These are phyloP conservation scores for Umbelopsis sp. DNA, from an alignment of 192 early-diverging fungal genomes.

Conservation along the genomic window DNA sequence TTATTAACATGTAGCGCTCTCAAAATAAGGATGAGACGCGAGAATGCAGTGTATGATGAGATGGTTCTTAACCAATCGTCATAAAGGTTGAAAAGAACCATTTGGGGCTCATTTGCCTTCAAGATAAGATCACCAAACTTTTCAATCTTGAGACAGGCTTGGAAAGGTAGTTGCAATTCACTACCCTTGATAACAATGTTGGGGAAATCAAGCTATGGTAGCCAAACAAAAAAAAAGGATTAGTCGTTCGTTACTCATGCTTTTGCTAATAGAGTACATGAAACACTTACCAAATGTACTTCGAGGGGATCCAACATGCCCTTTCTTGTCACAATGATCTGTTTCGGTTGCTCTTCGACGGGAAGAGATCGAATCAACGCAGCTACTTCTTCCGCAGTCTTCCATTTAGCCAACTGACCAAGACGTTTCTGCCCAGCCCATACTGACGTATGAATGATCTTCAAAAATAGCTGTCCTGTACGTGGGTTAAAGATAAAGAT, in stretches of 20 bases:
- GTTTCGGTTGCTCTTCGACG: slow-evolving; percentile 99
- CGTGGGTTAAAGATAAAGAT: slow-evolving; percentile 99
- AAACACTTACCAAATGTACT: slow-evolving; percentile 68
- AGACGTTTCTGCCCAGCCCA: slow-evolving; percentile 99
- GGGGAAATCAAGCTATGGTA: slow-evolving; percentile 84
- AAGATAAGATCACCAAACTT: slow-evolving; percentile 99
- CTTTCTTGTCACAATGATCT: slow-evolving; percentile 98
- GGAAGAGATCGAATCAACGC: slow-evolving; percentile 98
- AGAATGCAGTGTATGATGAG: slow-evolving; percentile 97
- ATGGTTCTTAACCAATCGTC: slow-evolving; percentile 98
- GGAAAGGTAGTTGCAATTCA: slow-evolving; percentile 97
- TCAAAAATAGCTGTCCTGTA: slow-evolving; percentile 97
- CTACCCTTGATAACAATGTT: slow-evolving; percentile 99
- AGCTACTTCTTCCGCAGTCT: slow-evolving; percentile 99
- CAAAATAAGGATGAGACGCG: slow-evolving; percentile 93
- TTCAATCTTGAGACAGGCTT: slow-evolving; percentile 96
- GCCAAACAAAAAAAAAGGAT: slow-evolving; percentile 12
- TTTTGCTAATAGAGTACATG: background rate
- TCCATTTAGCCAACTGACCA: slow-evolving; percentile 99
- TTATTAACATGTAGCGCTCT: slow-evolving; percentile 97
- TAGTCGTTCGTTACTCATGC: slow-evolving; percentile 22
- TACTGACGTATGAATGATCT: slow-evolving; percentile 99
- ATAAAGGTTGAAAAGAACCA: slow-evolving; percentile 88
- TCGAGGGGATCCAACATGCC: slow-evolving; percentile 99
- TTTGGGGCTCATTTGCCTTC: slow-evolving; percentile 97